phyloP scores from a whole-genome alignment of 257 asterid species.

The Nicotiana tomentosiformis region DNA sequence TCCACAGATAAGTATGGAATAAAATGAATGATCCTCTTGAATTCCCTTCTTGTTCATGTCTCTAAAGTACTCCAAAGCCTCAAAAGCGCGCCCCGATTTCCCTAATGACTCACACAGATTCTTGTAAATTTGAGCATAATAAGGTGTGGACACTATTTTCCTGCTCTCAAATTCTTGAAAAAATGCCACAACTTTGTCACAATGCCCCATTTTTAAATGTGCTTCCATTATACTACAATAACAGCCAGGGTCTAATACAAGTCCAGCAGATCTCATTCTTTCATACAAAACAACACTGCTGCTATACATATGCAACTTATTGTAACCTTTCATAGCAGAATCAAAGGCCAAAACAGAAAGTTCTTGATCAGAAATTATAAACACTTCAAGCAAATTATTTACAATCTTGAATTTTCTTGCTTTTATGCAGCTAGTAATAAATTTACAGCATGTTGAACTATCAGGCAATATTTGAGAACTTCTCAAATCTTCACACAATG shows the following conservation, averaged over 20 bases:
- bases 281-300: conserved; percentile 37
- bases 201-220: conserved; percentile 31
- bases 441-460: conserved; percentile 39
- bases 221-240: conserved; percentile 71
- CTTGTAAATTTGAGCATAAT: conserved; percentile 39
- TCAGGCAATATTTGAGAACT: conserved; percentile 48
- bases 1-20: conserved; percentile 60
- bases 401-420: conserved; percentile 70
- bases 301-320: conserved; percentile 79
- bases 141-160: conserved; percentile 1
- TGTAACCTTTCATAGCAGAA: conserved; percentile 79
- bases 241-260: conserved; percentile 40
- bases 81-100: conserved; percentile 41
- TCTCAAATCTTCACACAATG: conserved; percentile 49
- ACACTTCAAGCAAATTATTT: conserved; percentile 41
- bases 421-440: conserved; percentile 49
- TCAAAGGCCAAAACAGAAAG: conserved; percentile 55
- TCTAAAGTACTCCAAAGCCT: conserved; percentile 59
- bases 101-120: conserved; percentile 61
- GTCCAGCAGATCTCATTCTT: conserved; percentile 43
- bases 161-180: conserved; percentile 47
- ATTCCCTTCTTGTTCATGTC: conserved; percentile 47
- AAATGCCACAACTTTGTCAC: conserved; percentile 31
- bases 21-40: conserved; percentile 42
- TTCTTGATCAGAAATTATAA: conserved; percentile 28